A percentile compares a stretch with the other conserved stretches of the same genome.
Evolutionary conservation across 495 filamentous ascomycete genomes (phyloP).

Genomic region (Lophiostoma macrostomum): DNA sequence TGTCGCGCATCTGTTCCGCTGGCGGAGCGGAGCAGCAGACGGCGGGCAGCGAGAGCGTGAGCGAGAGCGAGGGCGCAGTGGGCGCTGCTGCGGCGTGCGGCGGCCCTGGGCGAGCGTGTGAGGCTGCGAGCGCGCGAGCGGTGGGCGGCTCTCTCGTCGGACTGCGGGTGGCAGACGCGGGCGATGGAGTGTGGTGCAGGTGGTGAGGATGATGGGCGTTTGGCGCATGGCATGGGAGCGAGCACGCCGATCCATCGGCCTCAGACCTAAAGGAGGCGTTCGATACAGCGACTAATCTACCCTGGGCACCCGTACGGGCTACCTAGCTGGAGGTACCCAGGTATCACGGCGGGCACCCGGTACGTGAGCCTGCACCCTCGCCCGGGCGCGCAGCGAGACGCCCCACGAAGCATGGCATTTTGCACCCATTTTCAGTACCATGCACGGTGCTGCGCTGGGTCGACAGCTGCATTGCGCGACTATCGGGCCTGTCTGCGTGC

Average conservation of each 20-base stretch:
- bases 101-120: constrained; percentile 1
- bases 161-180: constrained; percentile 2
- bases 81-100: constrained; percentile 10
- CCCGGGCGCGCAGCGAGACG: too few relatives aligned
- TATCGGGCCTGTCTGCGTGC: background rate
- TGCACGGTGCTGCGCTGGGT: too few relatives aligned
- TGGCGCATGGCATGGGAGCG: constrained; percentile 9
- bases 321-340: too few relatives aligned
- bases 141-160: background rate
- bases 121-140: constrained; percentile 14
- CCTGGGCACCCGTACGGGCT: too few relatives aligned
- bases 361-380: too few relatives aligned
- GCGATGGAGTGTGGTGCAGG: constrained; percentile 12
- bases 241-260: constrained; percentile 16
- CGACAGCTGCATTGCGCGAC: too few relatives aligned
- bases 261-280: constrained; percentile 2
- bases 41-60: constrained; percentile 15
- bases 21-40: constrained; percentile 17
- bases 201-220: background rate
- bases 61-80: constrained; percentile 25
- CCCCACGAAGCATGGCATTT: too few relatives aligned
- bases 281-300: constrained; percentile 18
- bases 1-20: constrained; percentile 32
- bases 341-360: too few relatives aligned
- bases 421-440: too few relatives aligned